phyloP scores from a whole-genome alignment of 2,329 filamentous ascomycete species.

The Hirsutella minnesotensis region DNA sequence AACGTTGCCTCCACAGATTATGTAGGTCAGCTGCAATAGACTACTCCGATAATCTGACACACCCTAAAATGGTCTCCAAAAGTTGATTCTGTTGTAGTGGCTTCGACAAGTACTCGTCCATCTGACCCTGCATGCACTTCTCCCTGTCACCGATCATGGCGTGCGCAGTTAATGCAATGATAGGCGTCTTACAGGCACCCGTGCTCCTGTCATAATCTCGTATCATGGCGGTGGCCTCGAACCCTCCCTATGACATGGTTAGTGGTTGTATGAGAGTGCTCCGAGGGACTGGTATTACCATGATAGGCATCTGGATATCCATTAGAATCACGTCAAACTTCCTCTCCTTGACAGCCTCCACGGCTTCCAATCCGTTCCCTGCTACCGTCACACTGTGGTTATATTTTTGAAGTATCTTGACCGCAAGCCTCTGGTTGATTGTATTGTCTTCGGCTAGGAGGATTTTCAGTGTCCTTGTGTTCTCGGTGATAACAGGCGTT shows the following conservation, averaged over 20 bases:
- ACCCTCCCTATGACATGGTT: slow-evolving; percentile 59
- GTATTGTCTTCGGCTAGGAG: slow-evolving; percentile 93
- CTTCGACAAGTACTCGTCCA: slow-evolving; percentile 98
- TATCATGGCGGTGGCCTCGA: slow-evolving; percentile 94
- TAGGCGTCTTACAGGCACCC: slow-evolving; percentile 73
- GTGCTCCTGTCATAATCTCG: slow-evolving; percentile 83
- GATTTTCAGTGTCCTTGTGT: slow-evolving; percentile 91
- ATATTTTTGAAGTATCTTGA: slow-evolving; percentile 96
- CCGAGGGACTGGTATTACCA: slow-evolving; percentile 57
- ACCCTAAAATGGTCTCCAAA: slow-evolving; percentile 95
- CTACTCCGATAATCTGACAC: no score
- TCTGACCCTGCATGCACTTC: slow-evolving; percentile 96
- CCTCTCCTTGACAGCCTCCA: slow-evolving; percentile 83
- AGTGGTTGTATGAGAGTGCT: no score
- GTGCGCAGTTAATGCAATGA: slow-evolving; percentile 93
- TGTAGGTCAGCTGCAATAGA: no score
- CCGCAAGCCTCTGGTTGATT: slow-evolving; percentile 89
- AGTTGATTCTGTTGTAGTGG: slow-evolving; percentile 93
- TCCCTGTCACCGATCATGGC: slow-evolving; percentile 98
- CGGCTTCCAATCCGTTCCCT: slow-evolving; percentile 85
- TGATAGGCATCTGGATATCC: slow-evolving; percentile 99
- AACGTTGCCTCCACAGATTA: no score
- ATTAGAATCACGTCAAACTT: slow-evolving; percentile 95
- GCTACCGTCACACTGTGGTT: slow-evolving; percentile 88
- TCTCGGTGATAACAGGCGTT: slow-evolving; percentile 82